These are phyloP conservation scores for Podaxis sp. DNA, from an alignment of 768 basidiomycete species.

Conservation along the genomic window DNA sequence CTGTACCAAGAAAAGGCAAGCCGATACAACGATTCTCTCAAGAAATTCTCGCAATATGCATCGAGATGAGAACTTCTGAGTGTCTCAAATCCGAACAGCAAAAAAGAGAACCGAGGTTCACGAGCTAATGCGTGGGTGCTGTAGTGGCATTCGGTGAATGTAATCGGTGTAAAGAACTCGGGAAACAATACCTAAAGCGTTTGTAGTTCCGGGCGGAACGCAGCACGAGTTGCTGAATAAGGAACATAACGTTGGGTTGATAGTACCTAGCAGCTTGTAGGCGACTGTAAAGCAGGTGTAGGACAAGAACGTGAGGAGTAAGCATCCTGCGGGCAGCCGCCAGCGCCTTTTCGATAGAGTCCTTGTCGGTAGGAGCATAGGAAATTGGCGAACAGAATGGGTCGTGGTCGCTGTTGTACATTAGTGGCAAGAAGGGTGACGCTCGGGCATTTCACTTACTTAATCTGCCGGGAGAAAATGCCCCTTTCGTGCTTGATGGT, in stretches of 20 bases:
- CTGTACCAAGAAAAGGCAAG: slow-evolving; percentile 92
- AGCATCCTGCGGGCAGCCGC: slow-evolving; percentile 73
- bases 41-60: slow-evolving; percentile 69
- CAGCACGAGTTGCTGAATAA: slow-evolving; percentile 82
- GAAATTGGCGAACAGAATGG: slow-evolving; percentile 85
- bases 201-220: slow-evolving; percentile 73
- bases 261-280: slow-evolving; percentile 93
- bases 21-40: slow-evolving; percentile 75
- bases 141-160: slow-evolving; percentile 10
- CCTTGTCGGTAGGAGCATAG: slow-evolving; percentile 90
- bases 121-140: slow-evolving; percentile 93
- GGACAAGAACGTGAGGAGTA: slow-evolving; percentile 77
- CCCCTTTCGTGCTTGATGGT: slow-evolving; percentile 79
- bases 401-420: slow-evolving; percentile 68
- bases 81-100: slow-evolving; percentile 92
- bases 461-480: slow-evolving; percentile 76
- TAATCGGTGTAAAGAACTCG: neutral
- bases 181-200: slow-evolving; percentile 65
- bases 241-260: slow-evolving; percentile 77
- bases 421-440: slow-evolving; percentile 1
- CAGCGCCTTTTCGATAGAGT: slow-evolving; percentile 71
- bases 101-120: slow-evolving; percentile 86
- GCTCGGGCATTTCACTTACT: slow-evolving; percentile 50
- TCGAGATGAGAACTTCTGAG: slow-evolving; percentile 88
- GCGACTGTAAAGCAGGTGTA: slow-evolving; percentile 89